These are phyloP conservation scores for Auriculariales sp. DNA, from an alignment of 768 basidiomycete genomes.

Conservation along the genomic window DNA sequence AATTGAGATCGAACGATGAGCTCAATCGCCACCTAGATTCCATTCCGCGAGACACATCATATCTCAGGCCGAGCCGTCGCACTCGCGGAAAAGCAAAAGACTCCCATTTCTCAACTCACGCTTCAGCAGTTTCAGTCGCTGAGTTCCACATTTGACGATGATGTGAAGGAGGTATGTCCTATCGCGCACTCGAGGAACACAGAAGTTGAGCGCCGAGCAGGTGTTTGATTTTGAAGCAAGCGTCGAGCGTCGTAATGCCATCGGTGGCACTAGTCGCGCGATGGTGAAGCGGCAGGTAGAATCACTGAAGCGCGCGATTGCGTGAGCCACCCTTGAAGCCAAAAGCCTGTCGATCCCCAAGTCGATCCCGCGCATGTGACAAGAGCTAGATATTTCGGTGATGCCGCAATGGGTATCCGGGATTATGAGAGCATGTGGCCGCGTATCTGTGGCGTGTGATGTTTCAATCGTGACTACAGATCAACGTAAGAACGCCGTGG, in stretches of 20 bases:
- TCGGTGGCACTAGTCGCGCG: conserved; percentile 77
- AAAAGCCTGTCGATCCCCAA: too few species aligned
- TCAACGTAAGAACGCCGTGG: background rate
- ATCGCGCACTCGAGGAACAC: too few species aligned
- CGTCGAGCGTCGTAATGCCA: conserved; percentile 81
- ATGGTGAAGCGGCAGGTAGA: conserved; percentile 80
- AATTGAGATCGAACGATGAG: background rate
- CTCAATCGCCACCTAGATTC: conserved; percentile 41
- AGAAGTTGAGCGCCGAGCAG: too few species aligned
- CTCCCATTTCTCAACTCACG: conserved; percentile 69
- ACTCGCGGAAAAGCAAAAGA: conserved; percentile 69
- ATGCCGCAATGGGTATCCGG: background rate
- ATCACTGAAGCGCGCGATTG: conserved; percentile 48
- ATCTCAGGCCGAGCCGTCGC: conserved; percentile 95
- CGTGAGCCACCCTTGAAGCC: too few species aligned
- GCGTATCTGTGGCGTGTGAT: background rate
- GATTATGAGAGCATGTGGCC: background rate
- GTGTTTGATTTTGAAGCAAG: conserved; percentile 95
- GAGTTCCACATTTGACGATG: conserved; percentile 62
- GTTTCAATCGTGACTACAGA: background rate
- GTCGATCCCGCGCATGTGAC: too few species aligned
- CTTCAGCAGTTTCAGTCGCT: conserved; percentile 68
- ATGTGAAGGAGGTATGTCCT: conserved; percentile 58
- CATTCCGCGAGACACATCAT: conserved; percentile 98
- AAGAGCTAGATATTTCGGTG: background rate